Evolutionary conservation across 2,329 filamentous ascomycete species (phyloP).

Genomic region (Ophiognomonia clavigignenti-juglandacearum): DNA sequence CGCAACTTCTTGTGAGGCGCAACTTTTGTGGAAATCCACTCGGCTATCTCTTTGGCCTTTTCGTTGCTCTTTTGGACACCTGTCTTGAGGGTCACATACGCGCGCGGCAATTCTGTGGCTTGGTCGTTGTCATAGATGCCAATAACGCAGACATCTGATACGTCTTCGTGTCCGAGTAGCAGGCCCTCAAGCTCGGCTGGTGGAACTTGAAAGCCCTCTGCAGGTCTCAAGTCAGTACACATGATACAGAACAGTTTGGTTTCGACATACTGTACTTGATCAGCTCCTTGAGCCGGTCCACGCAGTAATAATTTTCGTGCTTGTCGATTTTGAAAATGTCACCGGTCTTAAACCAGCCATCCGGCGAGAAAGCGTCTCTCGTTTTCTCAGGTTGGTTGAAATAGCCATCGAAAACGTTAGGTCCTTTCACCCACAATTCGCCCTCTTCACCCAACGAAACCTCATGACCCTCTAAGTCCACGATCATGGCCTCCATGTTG

Average conservation of each 20-base stretch:
- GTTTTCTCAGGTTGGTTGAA: constrained; percentile 69
- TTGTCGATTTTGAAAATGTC: constrained; percentile 77
- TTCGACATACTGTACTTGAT: constrained; percentile 51
- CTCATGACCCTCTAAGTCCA: constrained; percentile 54
- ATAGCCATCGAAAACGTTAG: constrained; percentile 77
- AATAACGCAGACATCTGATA: constrained; percentile 57
- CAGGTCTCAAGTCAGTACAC: constrained; percentile 30
- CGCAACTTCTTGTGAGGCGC: constrained; percentile 59
- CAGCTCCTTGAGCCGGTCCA: constrained; percentile 72
- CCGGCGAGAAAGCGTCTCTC: constrained; percentile 62
- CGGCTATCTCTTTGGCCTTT: constrained; percentile 34
- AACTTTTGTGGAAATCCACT: constrained; percentile 33
- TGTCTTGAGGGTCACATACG: constrained; percentile 51
- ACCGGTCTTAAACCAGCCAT: constrained; percentile 88
- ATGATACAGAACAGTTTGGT: not conserved
- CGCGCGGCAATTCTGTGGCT: constrained; percentile 65
- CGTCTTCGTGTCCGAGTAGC: constrained; percentile 36
- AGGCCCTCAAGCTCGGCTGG: constrained; percentile 59
- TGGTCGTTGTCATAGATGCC: constrained; percentile 55
- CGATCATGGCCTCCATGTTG: constrained; percentile 77
- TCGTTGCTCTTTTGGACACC: constrained; percentile 30
- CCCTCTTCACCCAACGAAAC: constrained; percentile 57
- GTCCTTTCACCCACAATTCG: constrained; percentile 74
- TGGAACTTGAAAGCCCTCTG: constrained; percentile 67
- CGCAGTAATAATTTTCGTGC: constrained; percentile 82